These are phyloP conservation scores for Phytophthora lateralis DNA, from an alignment of 352 stramenopile genomes.

Conservation along the genomic window DNA sequence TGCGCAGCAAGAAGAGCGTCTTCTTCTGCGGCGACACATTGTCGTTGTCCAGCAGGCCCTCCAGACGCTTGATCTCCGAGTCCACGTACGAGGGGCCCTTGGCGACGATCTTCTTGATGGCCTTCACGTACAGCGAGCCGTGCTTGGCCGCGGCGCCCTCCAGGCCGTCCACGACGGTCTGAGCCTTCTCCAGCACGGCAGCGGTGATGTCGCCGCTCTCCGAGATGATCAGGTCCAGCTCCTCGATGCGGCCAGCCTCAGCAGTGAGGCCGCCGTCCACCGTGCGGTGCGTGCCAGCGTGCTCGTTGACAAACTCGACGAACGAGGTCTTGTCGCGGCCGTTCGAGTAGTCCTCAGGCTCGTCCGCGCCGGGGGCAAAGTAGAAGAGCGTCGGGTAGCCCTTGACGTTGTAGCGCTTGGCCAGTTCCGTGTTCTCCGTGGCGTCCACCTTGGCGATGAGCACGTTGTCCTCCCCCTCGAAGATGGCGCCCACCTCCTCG, in stretches of 20 bases:
- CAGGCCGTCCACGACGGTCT: slow-evolving; percentile 73
- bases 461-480: slow-evolving; percentile 75
- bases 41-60: slow-evolving; percentile 77
- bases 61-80: slow-evolving; percentile 83
- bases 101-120: slow-evolving; percentile 90
- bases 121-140: slow-evolving; percentile 88
- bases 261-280: slow-evolving; percentile 73
- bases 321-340: slow-evolving; percentile 87
- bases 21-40: slow-evolving; percentile 89
- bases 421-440: slow-evolving; percentile 62
- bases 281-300: slow-evolving; percentile 85
- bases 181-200: slow-evolving; percentile 70
- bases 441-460: slow-evolving; percentile 88
- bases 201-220: slow-evolving; percentile 72
- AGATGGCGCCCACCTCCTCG: slow-evolving; percentile 83
- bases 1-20: slow-evolving; percentile 88
- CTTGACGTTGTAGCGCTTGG: slow-evolving; percentile 84
- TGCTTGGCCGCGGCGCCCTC: slow-evolving; percentile 74
- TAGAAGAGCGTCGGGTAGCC: slow-evolving; percentile 94
- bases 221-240: slow-evolving; percentile 86
- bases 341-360: slow-evolving; percentile 86
- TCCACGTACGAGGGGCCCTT: slow-evolving; percentile 88
- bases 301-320: slow-evolving; percentile 92
- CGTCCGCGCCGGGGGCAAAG: slow-evolving; percentile 80
- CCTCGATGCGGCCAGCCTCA: slow-evolving; percentile 79